Percentiles rank a stretch among this genome's conserved stretches.
These are phyloP conservation scores for Pseudohalonectria lignicola DNA, from an alignment of 2,329 filamentous ascomycete species.

Conservation along the genomic window DNA sequence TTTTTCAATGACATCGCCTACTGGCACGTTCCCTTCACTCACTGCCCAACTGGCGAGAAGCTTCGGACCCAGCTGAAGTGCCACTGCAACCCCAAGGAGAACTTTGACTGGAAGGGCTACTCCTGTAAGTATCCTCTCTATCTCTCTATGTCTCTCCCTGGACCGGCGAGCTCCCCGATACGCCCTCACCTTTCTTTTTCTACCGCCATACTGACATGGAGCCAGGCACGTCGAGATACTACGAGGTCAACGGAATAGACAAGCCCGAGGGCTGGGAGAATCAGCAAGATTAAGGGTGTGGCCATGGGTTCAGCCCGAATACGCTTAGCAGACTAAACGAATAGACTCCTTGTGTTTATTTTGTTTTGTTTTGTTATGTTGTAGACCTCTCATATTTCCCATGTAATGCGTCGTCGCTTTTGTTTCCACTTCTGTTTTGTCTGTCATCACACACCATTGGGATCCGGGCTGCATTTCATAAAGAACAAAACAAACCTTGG, in stretches of 20 bases:
- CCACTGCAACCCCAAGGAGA: slow-evolving; percentile 89
- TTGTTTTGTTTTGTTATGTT: too few species aligned
- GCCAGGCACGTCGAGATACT: slow-evolving; percentile 74
- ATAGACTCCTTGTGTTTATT: too few species aligned
- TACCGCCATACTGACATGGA: background rate
- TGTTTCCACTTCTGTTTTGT: too few species aligned
- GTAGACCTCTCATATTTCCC: too few species aligned
- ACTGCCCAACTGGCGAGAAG: slow-evolving; percentile 89
- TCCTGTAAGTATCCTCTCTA: slow-evolving; percentile 58
- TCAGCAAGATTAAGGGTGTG: slow-evolving; percentile 43
- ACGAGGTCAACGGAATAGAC: slow-evolving; percentile 66
- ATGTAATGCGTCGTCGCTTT: too few species aligned
- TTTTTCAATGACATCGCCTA: slow-evolving; percentile 99
- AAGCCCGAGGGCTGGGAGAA: slow-evolving; percentile 82
- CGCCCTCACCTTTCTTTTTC: too few species aligned
- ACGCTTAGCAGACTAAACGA: too few species aligned
- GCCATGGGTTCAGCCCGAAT: background rate
- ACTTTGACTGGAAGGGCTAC: slow-evolving; percentile 99
- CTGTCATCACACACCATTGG: too few species aligned
- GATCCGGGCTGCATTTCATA: too few species aligned
- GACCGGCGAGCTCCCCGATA: too few species aligned
- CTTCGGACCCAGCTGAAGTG: slow-evolving; percentile 76
- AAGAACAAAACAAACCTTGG: too few species aligned
- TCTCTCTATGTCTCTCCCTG: background rate
- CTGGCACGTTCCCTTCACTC: slow-evolving; percentile 94